Base-by-base conservation (phyloP, 192 early-diverging fungal species). In the Backusella liffmaniae region DNA sequence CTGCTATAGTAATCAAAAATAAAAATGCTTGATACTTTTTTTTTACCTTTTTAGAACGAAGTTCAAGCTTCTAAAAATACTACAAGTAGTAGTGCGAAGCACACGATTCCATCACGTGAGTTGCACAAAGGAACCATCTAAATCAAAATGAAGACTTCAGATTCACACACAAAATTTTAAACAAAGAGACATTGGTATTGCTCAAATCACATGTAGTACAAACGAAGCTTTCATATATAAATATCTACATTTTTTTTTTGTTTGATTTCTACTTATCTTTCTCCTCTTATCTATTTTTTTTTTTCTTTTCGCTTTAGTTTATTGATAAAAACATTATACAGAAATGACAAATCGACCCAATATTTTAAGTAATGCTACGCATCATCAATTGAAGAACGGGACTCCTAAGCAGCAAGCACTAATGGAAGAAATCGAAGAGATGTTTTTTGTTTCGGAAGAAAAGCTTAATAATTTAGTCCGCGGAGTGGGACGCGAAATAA, bases 401-500 rank as follows among this genome's bases (percentile, higher is more conserved):
- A 26, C 56, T 2, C 23, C 53, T 37, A 68, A 65, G n/a, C 77
- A 70, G 39, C 72, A 70, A 35, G n/a, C 35, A 39, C 66, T 23
- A 6, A 53, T 75, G 8, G 66, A 75, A 3, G 35, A 51, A 12
- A 65, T 75, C 26, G 39, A 68, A 18, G 42, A 67, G 2, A 21
- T 66, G 66, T 75, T 75, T 49, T 26, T 30, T 36, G 37, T 75
- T 6, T 75, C 74, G 1, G 74, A 53, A 36, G 66, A 67, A 7
- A 75, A 35, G 29, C 66, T 75, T 3, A 21, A 62, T 56, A 66
- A n/a, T 18, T 84, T 90, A 46, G 79, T 85, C 34, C 71, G 76
- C 15, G 86, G 83, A 42, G 78, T 89, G 66, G 80, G 78, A 79
- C n/a, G 81, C 70, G 85, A 87, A 66, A 89, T 90, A 85, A 80